Base-by-base conservation (phyloP, 192 early-diverging fungal species). In the Cetraspora pellucida region DNA sequence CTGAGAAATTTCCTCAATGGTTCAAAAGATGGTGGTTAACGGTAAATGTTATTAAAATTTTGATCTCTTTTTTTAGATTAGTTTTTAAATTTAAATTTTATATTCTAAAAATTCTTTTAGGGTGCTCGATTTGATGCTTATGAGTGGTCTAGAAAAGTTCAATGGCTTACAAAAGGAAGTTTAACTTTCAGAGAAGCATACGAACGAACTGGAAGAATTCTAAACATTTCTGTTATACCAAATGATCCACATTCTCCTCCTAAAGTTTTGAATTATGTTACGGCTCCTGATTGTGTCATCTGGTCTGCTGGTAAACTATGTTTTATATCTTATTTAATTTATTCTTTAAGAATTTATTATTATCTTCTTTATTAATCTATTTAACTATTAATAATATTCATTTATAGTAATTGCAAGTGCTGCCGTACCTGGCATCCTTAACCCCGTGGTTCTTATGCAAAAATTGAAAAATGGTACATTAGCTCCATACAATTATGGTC, bases 161-260 rank as follows among this genome's bases (percentile, higher is more conserved):
- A 91, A 71, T 90, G 91, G 87, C 81, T 90, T 45, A 90, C 89
- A 13, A 87, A 85, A 69, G 95, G 94, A 10, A 89, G 90, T 21
- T 77, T 94, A 79, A 98, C 97, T 1, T 98, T 98, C 76, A 75
- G 87, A 55, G 97, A 98, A 82, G 97, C 97, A 0, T 96, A 95
- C 82, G 87, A 90, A 70, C 80, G 90, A 61, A 96, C 97, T 0
- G 97, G 97, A 11, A 85, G 92, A 61, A 87, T 96, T 14, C 88
- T 96, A 30, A 96, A 94, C 83, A 92, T 97, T 54, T 88, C 93
- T 9, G 92, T 95, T 25, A 88, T 92, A 23, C 87, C 92, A 0
- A 89, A 86, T 63, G 92, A 94, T 74, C 84, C 89, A 4, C 88
- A 91, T 75, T 89, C 91, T 19, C 90, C 92, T 59, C 89, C 91